Conservation (phyloP, 306 rosid species). For the Dryas drummondii region DNA sequence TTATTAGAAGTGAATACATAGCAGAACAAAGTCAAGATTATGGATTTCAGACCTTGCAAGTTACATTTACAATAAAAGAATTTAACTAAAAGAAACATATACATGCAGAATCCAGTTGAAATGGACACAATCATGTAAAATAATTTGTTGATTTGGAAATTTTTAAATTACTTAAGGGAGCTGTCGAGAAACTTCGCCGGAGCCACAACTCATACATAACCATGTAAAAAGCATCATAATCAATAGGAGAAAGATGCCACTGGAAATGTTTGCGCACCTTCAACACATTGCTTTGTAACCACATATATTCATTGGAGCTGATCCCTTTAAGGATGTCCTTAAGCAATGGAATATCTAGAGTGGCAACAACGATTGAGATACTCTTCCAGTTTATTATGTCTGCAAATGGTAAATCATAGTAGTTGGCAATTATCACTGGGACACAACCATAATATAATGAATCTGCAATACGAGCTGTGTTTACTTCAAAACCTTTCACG, state of each 20-base stretch:
- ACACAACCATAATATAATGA: slow-evolving; percentile 81
- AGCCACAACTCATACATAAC: slow-evolving; percentile 89
- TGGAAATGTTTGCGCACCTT: slow-evolving; percentile 72
- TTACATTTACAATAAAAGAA: slow-evolving; percentile 5
- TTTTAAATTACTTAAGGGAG: slow-evolving; percentile 15
- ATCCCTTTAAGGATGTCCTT: slow-evolving; percentile 60
- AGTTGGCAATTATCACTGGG: slow-evolving; percentile 72
- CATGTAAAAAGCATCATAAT: slow-evolving; percentile 79
- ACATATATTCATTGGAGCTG: slow-evolving; percentile 42
- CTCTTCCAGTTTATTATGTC: slow-evolving; percentile 75
- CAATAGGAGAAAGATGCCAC: slow-evolving; percentile 67
- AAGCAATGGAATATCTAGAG: slow-evolving; percentile 60
- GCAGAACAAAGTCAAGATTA: not conserved
- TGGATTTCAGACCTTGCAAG: not conserved
- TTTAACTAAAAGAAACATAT: not conserved
- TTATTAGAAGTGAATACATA: not conserved
- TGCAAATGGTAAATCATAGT: slow-evolving; percentile 80
- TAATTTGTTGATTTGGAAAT: not conserved
- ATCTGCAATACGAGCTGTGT: slow-evolving; percentile 79
- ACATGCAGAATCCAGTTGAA: not conserved
- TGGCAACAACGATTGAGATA: slow-evolving; percentile 56
- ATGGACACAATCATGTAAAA: not conserved
- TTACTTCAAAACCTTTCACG: slow-evolving; percentile 83
- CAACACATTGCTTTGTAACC: slow-evolving; percentile 55
- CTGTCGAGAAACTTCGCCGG: slow-evolving; percentile 55